Conservation (phyloP, 345 rosid genomes). For the Ceriops tagal region DNA sequence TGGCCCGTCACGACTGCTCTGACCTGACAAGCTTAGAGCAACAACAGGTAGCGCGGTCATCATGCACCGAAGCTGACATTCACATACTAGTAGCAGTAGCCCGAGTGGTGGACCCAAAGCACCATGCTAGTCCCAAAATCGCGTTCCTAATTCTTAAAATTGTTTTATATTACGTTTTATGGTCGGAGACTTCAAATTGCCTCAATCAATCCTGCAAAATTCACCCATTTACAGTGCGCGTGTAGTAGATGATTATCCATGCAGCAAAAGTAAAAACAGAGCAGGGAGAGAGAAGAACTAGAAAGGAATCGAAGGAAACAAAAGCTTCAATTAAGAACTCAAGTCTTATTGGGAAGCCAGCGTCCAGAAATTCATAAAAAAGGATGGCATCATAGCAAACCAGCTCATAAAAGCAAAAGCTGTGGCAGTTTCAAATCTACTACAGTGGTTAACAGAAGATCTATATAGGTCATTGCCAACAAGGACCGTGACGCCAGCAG, state of each 20-base stretch:
- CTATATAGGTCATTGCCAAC: constrained; percentile 44
- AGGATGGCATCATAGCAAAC: constrained; percentile 59
- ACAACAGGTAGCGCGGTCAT: no score
- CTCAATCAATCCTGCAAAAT: constrained; percentile 15
- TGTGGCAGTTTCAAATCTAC: constrained; percentile 63
- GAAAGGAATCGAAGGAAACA: background rate
- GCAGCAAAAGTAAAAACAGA: no score
- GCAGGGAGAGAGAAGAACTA: background rate
- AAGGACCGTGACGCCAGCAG: constrained; percentile 74
- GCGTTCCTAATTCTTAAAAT: no score
- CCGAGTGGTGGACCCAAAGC: no score
- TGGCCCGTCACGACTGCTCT: no score
- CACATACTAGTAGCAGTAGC: no score
- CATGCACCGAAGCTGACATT: no score
- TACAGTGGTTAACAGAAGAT: constrained; percentile 53
- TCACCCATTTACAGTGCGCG: constrained; percentile 23
- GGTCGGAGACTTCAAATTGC: background rate
- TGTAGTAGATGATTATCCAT: background rate
- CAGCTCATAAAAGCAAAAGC: constrained; percentile 79
- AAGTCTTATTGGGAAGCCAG: constrained; percentile 53
- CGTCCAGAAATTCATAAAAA: constrained; percentile 67
- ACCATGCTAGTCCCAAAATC: no score
- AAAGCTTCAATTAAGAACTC: background rate
- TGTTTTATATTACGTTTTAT: background rate
- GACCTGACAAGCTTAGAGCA: no score